Evolutionary conservation across 148 eudicot genomes (phyloP).

Genomic region (Fagopyrum esculentum): DNA sequence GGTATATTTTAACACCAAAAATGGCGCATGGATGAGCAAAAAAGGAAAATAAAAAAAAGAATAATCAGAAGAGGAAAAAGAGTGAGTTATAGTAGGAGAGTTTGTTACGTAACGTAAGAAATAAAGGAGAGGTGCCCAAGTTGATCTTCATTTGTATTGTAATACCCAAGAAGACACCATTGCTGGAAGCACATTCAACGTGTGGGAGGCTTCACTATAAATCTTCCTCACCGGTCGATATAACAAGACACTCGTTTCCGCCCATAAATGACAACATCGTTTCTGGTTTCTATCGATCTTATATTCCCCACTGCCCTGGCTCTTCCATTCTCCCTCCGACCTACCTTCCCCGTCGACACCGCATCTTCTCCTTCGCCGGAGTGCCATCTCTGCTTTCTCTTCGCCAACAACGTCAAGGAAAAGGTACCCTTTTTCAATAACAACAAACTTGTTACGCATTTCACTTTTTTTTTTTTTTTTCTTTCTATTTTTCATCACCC

Average conservation of each 20-base stretch:
- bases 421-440: neutral
- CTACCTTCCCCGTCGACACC: neutral
- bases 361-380: neutral
- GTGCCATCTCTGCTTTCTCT: neutral
- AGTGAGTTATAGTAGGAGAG: neutral
- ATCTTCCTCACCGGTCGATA: neutral
- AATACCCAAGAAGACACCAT: neutral
- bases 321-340: neutral
- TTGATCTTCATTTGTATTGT: neutral
- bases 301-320: neutral
- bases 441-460: too few species aligned
- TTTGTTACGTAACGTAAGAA: constrained; percentile 10
- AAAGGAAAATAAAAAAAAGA: neutral
- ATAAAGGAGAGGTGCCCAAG: neutral
- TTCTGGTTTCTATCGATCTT: neutral
- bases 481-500: too few species aligned
- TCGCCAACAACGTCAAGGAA: constrained; percentile 8
- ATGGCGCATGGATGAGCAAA: neutral
- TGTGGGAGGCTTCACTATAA: neutral
- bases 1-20: neutral
- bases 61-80: neutral
- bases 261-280: constrained; percentile 8
- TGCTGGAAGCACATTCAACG: neutral
- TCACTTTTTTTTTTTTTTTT: too few species aligned
- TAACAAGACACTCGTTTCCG: neutral